Percentiles rank a stretch among this genome's conserved stretches.
Conservation (phyloP, 345 rosid species). For the Dimocarpus longan region DNA sequence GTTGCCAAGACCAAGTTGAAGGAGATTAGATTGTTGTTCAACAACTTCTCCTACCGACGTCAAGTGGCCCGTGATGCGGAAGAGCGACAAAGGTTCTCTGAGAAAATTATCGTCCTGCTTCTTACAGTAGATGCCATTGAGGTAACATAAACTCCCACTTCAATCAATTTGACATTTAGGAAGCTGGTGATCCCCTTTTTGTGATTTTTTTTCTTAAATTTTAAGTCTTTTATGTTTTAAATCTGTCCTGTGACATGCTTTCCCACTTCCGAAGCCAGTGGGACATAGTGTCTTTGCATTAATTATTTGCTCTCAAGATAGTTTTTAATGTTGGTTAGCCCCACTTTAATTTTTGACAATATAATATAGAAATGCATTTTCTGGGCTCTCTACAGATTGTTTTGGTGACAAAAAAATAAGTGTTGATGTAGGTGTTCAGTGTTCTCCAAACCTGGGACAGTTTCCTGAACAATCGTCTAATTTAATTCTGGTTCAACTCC, state of each 20-base stretch:
- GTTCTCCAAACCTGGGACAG: not conserved
- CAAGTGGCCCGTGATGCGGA: slow-evolving; percentile 67
- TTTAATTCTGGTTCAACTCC: not conserved
- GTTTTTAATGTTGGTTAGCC: not conserved
- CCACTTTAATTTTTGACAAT: not conserved
- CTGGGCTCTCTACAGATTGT: not conserved
- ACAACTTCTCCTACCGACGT: slow-evolving; percentile 84
- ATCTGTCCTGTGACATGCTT: not conserved
- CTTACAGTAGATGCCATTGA: slow-evolving; percentile 94
- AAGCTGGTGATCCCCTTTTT: not conserved
- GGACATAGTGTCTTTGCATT: not conserved
- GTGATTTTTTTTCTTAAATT: not conserved
- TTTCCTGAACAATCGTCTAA: not conserved
- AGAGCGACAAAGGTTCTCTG: slow-evolving; percentile 83
- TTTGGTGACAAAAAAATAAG: not conserved
- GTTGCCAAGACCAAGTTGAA: slow-evolving; percentile 87
- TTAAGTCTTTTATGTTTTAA: not conserved
- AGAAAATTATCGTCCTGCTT: slow-evolving; percentile 87
- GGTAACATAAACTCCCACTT: slow-evolving; percentile 42
- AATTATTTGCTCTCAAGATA: not conserved
- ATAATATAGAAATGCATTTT: not conserved
- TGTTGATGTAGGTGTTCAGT: not conserved
- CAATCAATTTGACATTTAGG: not conserved
- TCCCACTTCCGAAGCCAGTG: not conserved
- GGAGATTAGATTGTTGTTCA: slow-evolving; percentile 76